Evolutionary conservation across 495 filamentous ascomycete genomes (phyloP), one percentile per base, ranked within the genome.

Genomic region (Rostrohypoxylon terebratum): DNA sequence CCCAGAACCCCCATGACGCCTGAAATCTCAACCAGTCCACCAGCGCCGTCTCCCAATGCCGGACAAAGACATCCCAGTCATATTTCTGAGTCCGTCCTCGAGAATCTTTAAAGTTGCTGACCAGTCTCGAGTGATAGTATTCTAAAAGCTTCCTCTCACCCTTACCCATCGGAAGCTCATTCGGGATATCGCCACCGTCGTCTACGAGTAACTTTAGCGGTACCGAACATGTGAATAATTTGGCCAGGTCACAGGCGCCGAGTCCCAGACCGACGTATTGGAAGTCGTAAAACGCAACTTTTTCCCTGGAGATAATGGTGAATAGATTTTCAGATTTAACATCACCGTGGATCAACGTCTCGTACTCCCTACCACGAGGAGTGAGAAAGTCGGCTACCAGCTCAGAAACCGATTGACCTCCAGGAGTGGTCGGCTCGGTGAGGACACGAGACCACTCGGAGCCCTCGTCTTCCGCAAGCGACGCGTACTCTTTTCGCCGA

Each of bases 1-100:
- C 83, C 83, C 83, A 85, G 63, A 80, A 80, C 1, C 84, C 83
- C 84, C 83, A 85, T 1, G 82, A 83, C 0, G 81, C 81, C 64
- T 85, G 79, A 51, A 85, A 86, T 42, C 83, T 57, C 44, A 83
- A 68, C 84, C 83, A 85, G 63, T 85, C 83, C 1, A 85, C 83
- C 16, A 85, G 61, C 3, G 83, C 84, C 31, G 77, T 81, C 64
- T 86, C 83, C 78, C 80, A 83, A 65, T 86, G 81, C 40, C 74
- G 63, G 10, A 80, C 64, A 51, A 86, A 77, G 4, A 71, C 74
- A 23, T 78, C 74, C 79, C 79, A 82, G 10, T 76, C 77, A 59
- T 84, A 84, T 44, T 58, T 59, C 10, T 70, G 38, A 1, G 9
- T 57, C 1, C 44, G 40, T 57, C 53, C 73, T 14, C 60, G 34